These are phyloP conservation scores for Blastobotrys raffinosifermentans DNA, from an alignment of 1,139 yeast species.

Conservation along the genomic window DNA sequence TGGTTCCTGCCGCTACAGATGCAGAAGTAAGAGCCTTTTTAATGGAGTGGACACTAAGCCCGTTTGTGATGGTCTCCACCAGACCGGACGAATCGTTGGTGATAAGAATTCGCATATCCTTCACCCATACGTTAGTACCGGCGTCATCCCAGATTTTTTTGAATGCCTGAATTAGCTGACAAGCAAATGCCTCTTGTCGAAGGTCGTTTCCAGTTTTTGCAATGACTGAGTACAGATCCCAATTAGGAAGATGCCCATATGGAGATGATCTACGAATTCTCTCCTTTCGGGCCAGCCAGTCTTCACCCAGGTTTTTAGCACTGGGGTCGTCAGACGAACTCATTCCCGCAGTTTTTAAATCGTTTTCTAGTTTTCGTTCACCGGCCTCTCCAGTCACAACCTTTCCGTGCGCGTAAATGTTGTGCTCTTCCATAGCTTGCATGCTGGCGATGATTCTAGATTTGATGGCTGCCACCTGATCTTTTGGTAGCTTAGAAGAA, in stretches of 20 bases:
- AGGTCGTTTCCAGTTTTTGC: constrained; percentile 94
- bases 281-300: constrained; percentile 77
- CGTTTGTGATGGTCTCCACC: constrained; percentile 93
- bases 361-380: constrained; percentile 84
- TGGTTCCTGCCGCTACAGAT: constrained; percentile 59
- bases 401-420: constrained; percentile 41
- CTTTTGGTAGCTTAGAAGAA: constrained; percentile 55
- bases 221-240: constrained; percentile 94
- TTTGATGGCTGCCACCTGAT: constrained; percentile 68
- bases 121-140: constrained; percentile 76
- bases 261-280: constrained; percentile 72
- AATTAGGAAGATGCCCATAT: constrained; percentile 79
- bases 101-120: constrained; percentile 82
- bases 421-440: constrained; percentile 73
- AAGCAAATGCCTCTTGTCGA: constrained; percentile 96
- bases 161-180: constrained; percentile 83
- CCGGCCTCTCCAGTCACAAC: constrained; percentile 73
- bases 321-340: constrained; percentile 36
- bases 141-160: constrained; percentile 74
- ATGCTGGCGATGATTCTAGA: constrained; percentile 77
- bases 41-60: constrained; percentile 86
- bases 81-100: constrained; percentile 88
- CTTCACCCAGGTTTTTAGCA: constrained; percentile 72
- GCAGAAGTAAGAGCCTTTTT: constrained; percentile 83
- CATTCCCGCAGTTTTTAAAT: constrained; percentile 71